phyloP scores from a whole-genome alignment of 306 rosid genomes.

The Lathyrus tuberosus region DNA sequence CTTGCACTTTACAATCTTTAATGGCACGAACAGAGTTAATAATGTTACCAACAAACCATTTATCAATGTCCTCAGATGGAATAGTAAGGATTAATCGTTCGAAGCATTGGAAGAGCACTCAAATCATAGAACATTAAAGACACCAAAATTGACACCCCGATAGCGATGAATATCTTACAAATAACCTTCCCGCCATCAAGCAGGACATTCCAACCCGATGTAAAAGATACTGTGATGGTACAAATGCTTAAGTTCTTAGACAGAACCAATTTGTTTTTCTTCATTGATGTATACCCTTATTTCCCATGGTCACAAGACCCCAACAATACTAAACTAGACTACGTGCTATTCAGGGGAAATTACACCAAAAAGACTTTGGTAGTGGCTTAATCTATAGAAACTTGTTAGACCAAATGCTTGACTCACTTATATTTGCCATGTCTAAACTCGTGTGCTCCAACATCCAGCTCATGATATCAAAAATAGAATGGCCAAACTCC shows the following conservation, averaged over 20 bases:
- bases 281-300: no score
- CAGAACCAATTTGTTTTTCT: conserved; percentile 55
- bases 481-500: conserved; percentile 79
- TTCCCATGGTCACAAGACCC: conserved; percentile 68
- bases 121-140: conserved; percentile 39
- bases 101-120: conserved; percentile 55
- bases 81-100: conserved; percentile 50
- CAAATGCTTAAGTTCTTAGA: conserved; percentile 67
- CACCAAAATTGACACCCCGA: conserved; percentile 67
- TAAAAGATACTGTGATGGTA: conserved; percentile 45
- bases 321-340: conserved; percentile 56
- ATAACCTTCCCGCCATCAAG: conserved; percentile 69
- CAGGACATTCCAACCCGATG: conserved; percentile 48
- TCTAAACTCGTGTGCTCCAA: conserved; percentile 59
- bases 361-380: conserved; percentile 39
- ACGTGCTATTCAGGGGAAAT: conserved; percentile 36
- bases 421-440: conserved; percentile 73
- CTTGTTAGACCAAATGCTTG: conserved; percentile 85
- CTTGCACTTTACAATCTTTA: no score
- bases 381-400: conserved; percentile 66
- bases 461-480: conserved; percentile 56
- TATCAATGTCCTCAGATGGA: no score
- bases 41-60: no score
- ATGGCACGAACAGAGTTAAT: no score
- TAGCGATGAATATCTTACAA: conserved; percentile 57